Conservation (phyloP, 768 basidiomycete genomes). For the Favolaschia claudopus region DNA sequence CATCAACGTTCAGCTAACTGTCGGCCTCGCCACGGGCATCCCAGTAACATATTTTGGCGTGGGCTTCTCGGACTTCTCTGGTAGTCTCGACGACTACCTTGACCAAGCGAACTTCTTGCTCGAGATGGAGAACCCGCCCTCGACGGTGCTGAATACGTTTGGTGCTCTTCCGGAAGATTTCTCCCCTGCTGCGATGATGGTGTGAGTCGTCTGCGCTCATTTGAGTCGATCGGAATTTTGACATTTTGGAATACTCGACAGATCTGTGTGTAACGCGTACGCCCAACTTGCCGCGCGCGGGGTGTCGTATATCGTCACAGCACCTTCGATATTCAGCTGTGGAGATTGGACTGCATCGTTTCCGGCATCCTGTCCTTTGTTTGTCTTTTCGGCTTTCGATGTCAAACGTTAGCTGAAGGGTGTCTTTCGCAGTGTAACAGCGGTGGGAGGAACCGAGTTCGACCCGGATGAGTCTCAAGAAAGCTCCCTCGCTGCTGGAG, state of each 20-base stretch:
- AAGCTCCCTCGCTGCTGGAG: background rate
- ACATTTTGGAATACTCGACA: too few species aligned
- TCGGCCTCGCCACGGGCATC: constrained; percentile 4
- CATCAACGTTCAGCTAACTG: background rate
- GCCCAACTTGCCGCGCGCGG: constrained; percentile 7
- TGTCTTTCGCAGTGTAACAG: background rate
- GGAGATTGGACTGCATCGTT: too few species aligned
- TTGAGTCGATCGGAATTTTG: too few species aligned
- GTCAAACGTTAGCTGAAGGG: too few species aligned
- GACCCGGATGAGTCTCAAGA: background rate
- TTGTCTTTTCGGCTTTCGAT: background rate
- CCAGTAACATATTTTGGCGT: constrained; percentile 3
- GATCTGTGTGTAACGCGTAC: constrained; percentile 6
- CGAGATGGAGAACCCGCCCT: background rate
- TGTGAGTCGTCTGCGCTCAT: background rate
- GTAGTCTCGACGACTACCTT: background rate
- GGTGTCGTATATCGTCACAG: constrained; percentile 5
- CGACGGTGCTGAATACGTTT: constrained; percentile 4
- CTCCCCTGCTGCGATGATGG: constrained; percentile 1
- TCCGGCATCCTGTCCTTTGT: constrained; percentile 9
- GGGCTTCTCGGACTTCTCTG: background rate
- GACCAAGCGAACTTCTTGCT: background rate
- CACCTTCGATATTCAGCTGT: too few species aligned
- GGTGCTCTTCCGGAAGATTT: constrained; percentile 1
- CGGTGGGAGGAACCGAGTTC: background rate